Conservation (phyloP, 2,329 filamentous ascomycete species). For the Colletotrichum falcatum region DNA sequence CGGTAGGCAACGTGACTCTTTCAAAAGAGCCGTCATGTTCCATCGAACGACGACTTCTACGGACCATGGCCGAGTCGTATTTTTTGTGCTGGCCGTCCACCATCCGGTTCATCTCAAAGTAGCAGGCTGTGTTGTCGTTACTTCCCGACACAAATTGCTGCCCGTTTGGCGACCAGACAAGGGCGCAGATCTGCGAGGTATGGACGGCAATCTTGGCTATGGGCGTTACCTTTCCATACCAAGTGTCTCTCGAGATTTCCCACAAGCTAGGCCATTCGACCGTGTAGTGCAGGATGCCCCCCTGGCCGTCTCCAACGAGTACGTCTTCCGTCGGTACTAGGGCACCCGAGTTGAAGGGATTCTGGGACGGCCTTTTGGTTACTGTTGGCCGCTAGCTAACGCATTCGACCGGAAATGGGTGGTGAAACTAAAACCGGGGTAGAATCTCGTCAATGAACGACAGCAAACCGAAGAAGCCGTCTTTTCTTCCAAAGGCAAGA, state of each 20-base stretch:
- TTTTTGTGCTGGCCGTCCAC: constrained; percentile 47
- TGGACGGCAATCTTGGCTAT: constrained; percentile 83
- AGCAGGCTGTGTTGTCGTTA: constrained; percentile 90
- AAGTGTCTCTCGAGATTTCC: constrained; percentile 73
- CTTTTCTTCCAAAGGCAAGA: constrained; percentile 84
- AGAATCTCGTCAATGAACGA: constrained; percentile 76
- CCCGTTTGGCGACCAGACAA: constrained; percentile 87
- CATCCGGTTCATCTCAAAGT: constrained; percentile 78
- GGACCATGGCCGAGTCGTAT: constrained; percentile 19
- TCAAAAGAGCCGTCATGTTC: background rate
- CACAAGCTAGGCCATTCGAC: constrained; percentile 83
- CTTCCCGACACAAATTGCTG: constrained; percentile 85
- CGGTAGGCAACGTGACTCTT: background rate
- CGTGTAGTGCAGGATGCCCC: constrained; percentile 87
- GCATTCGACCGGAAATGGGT: constrained; percentile 80
- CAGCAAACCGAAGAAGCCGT: constrained; percentile 82
- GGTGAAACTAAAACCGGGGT: constrained; percentile 80
- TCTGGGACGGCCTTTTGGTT: constrained; percentile 64
- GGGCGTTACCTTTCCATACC: constrained; percentile 83
- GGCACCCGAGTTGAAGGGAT: constrained; percentile 58
- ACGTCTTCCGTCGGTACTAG: constrained; percentile 82
- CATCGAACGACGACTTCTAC: background rate
- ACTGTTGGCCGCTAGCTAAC: constrained; percentile 81
- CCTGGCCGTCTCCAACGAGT: constrained; percentile 85
- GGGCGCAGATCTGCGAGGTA: constrained; percentile 89